Evolutionary conservation across 345 rosid genomes (phyloP).

Genomic region (Rhodamnia rubescens): DNA sequence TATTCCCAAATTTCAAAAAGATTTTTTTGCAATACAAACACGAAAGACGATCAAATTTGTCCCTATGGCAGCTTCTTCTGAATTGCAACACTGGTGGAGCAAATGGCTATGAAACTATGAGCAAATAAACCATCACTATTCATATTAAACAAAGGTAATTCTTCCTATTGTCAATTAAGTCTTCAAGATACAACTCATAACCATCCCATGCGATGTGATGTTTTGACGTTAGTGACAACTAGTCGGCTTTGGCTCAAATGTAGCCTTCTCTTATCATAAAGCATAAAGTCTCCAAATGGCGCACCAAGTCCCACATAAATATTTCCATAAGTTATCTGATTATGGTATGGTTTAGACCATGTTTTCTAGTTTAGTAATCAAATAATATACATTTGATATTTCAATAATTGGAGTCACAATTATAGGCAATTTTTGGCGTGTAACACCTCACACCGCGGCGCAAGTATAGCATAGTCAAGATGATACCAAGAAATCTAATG

Average conservation of each 20-base stretch:
- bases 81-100: neutral
- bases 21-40: neutral
- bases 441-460: neutral
- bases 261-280: no score
- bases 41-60: no score
- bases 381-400: neutral
- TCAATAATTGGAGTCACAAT: neutral
- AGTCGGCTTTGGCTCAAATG: no score
- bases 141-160: neutral
- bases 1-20: no score
- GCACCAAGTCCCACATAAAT: neutral
- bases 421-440: neutral
- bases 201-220: no score
- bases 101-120: neutral
- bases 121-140: neutral
- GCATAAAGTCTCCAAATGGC: no score
- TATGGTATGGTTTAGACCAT: neutral
- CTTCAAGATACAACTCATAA: no score
- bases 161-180: no score
- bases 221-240: no score
- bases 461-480: neutral
- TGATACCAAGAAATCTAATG: neutral
- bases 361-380: neutral
- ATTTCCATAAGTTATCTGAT: neutral
- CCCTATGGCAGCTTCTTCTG: neutral